Conservation (phyloP, 2,329 filamentous ascomycete genomes). For the Neonectria magnoliae region DNA sequence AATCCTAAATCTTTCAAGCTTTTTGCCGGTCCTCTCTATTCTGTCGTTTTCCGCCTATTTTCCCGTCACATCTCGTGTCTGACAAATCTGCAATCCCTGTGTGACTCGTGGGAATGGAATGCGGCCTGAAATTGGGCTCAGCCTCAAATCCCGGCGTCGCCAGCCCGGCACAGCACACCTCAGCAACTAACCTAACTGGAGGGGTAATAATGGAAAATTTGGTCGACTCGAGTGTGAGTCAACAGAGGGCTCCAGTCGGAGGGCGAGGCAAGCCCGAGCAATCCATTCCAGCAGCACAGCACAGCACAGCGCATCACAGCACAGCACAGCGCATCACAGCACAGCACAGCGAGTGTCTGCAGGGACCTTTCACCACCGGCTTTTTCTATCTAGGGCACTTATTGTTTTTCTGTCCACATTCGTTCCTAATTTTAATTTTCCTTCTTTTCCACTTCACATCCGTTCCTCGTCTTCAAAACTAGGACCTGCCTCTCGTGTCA, state of each 20-base stretch:
- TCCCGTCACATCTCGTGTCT: neutral
- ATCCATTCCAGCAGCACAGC: conserved; percentile 12
- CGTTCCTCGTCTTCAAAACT: conserved; percentile 6
- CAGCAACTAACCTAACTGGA: neutral
- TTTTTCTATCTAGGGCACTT: neutral
- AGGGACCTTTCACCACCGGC: conserved; percentile 19
- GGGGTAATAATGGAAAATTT: neutral
- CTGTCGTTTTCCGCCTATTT: no score
- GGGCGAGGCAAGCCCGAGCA: neutral
- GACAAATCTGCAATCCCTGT: conserved; percentile 17
- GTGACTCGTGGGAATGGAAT: conserved; percentile 1
- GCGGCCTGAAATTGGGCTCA: conserved; percentile 1
- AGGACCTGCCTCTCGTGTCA: conserved; percentile 11
- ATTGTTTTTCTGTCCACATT: conserved; percentile 4
- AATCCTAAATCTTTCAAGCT: neutral
- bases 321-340: neutral
- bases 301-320: no score
- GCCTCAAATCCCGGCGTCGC: neutral
- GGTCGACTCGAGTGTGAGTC: neutral
- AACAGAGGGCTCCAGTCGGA: neutral
- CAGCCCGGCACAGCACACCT: neutral
- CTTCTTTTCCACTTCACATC: neutral
- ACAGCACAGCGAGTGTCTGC: neutral
- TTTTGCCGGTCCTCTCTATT: neutral
- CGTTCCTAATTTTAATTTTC: conserved; percentile 12